Conservation (phyloP, 768 basidiomycete genomes). For the Solioccasus polychromus region DNA sequence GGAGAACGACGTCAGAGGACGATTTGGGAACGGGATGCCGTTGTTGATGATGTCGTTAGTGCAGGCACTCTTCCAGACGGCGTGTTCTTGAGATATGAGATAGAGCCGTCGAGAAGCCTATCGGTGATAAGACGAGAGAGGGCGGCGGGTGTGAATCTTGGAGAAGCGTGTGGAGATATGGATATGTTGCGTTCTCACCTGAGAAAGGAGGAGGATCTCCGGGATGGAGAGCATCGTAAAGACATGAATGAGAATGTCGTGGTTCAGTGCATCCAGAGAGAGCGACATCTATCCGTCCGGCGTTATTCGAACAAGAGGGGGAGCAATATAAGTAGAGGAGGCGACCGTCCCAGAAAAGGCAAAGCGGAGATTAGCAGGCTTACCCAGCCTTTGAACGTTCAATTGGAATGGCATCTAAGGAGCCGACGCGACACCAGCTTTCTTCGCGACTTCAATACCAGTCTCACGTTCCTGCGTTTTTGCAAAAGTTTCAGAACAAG, state of each 20-base stretch:
- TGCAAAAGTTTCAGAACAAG: conserved; percentile 62
- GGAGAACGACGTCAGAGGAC: conserved; percentile 35
- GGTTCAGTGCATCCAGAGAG: conserved; percentile 27
- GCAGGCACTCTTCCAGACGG: conserved; percentile 58
- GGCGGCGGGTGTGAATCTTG: too few relatives aligned
- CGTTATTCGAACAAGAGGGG: too few relatives aligned
- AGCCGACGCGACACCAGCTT: conserved; percentile 68
- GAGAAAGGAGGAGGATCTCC: conserved; percentile 41
- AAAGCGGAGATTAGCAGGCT: not conserved
- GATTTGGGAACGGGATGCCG: conserved; percentile 50
- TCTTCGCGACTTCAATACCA: conserved; percentile 69
- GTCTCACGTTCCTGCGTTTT: conserved; percentile 58
- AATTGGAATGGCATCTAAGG: conserved; percentile 44
- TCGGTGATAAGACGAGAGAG: not conserved
- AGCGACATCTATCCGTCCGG: conserved; percentile 15
- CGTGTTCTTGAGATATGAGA: conserved; percentile 43
- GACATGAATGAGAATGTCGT: conserved; percentile 39
- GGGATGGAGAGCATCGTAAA: conserved; percentile 37
- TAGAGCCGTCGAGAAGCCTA: conserved; percentile 53
- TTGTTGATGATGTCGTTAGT: conserved; percentile 39
- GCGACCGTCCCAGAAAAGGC: conserved; percentile 21
- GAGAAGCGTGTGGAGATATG: too few relatives aligned
- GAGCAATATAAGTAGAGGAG: too few relatives aligned
- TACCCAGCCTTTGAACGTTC: too few relatives aligned
- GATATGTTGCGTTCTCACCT: conserved; percentile 31